Base-by-base conservation (phyloP, 306 rosid genomes). In the Cotoneaster glaucophyllus region DNA sequence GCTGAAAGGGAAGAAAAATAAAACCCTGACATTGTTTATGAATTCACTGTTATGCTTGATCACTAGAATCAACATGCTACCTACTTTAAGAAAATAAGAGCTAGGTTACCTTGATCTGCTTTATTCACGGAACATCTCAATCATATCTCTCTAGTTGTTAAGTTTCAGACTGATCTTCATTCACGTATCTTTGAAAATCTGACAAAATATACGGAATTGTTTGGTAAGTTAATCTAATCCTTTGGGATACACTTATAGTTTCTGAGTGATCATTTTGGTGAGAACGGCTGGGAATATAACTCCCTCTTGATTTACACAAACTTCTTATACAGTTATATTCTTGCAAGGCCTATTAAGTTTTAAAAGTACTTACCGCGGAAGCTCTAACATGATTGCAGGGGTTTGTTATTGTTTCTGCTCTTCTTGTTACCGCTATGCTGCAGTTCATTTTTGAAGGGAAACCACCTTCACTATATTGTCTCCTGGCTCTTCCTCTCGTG, bases 381-480 rank as follows among this genome's bases (percentile, higher is more conserved):
- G 43, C 61, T 45, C 37, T 45, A 11, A 69, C 48, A 59, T 83
- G 82, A 71, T 87, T 87, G 93, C 97, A 95, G 99, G 99, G 99
- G 15, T 95, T 95, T 78, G 97, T 95, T 77, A 92, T 90, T 66
- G 99, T 95, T 74, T 95, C 97, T 28, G 99, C 99, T 22, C 93
- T 95, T 81, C 81, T 92, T 24, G 95, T 89, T 64, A 95, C 99
- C 2, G 99, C 99, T 26, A 59, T 92, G 86, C 90, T 95, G 83
- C 99, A 95, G 81, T 95, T 89, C 87, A 64, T 90, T 79, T 92
- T 95, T 19, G 99, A 95, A 89, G 99, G 99, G 82, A 89, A 86
- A 79, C 92, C 97, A 2, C 99, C 99, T 75, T 90, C 99, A 14
- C 11, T 85, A 64, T 92, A 83, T 84, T 92, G 99, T 81, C 88